Evolutionary conservation across 805 yeast species (phyloP).

Genomic region (Wickerhamiella allomyrinae): DNA sequence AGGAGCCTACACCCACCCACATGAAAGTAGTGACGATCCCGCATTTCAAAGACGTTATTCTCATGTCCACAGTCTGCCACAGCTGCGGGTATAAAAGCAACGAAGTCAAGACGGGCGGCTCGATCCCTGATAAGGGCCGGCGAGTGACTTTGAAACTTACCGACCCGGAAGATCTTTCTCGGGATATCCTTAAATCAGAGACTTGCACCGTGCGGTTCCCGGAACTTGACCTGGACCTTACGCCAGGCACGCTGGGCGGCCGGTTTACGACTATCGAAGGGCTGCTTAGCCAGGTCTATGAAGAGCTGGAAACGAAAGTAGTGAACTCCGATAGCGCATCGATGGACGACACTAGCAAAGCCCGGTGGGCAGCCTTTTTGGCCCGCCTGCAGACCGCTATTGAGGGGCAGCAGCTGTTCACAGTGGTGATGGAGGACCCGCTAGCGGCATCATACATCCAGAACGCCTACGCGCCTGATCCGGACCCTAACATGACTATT

Average conservation of each 20-base stretch:
- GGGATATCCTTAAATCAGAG: conserved; percentile 91
- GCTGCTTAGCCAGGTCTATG: conserved; percentile 70
- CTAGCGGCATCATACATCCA: conserved; percentile 90
- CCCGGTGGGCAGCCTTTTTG: conserved; percentile 75
- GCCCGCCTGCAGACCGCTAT: conserved; percentile 61
- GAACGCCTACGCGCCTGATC: conserved; percentile 97
- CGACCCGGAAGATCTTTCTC: conserved; percentile 82
- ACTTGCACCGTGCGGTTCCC: conserved; percentile 79
- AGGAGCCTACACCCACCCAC: conserved; percentile 70
- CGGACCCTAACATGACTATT: conserved; percentile 86
- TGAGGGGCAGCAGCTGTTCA: conserved; percentile 65
- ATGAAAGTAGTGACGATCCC: conserved; percentile 97
- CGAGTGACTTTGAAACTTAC: conserved; percentile 58
- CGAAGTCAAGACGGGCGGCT: conserved; percentile 98
- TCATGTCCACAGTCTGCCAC: conserved; percentile 90
- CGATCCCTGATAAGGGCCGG: conserved; percentile 74
- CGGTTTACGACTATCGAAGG: conserved; percentile 97
- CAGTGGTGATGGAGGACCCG: conserved; percentile 86
- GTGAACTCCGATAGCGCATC: conserved; percentile 80
- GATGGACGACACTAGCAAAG: conserved; percentile 63
- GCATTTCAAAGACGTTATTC: conserved; percentile 91
- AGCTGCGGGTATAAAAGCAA: conserved; percentile 91
- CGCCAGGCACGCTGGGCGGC: conserved; percentile 95
- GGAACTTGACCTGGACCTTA: conserved; percentile 77
- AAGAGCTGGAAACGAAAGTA: conserved; percentile 75